phyloP scores from a whole-genome alignment of 208 protist species.

The Angomonas ambiguus region DNA sequence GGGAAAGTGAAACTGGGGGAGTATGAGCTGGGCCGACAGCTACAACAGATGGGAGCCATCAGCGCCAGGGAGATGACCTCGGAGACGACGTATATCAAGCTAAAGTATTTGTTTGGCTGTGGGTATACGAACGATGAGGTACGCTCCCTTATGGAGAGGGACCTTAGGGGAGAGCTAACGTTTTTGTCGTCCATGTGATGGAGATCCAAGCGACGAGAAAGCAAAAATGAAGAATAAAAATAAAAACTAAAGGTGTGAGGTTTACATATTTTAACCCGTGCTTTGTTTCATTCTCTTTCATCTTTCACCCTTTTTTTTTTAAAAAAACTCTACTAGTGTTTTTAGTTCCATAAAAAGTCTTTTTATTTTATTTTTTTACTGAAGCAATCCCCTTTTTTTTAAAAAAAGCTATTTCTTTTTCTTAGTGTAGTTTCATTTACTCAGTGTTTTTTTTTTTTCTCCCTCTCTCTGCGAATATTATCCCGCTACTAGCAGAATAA shows the following conservation, averaged over 20 bases:
- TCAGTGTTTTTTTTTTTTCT: constrained; percentile 13
- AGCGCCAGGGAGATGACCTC: constrained; percentile 89
- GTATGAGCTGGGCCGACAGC: constrained; percentile 75
- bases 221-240: background rate
- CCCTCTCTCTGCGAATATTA: background rate
- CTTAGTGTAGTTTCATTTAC: background rate
- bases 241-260: too few species aligned
- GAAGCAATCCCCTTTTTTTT: too few species aligned
- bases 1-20: constrained; percentile 49
- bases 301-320: background rate
- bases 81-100: constrained; percentile 87
- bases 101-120: constrained; percentile 81
- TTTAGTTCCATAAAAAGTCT: background rate
- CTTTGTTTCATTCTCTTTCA: too few species aligned
- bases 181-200: background rate
- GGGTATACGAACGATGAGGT: constrained; percentile 37
- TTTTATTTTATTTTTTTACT: background rate
- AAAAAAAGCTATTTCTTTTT: too few species aligned
- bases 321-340: background rate
- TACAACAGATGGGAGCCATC: constrained; percentile 64
- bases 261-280: too few species aligned
- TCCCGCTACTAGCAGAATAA: background rate
- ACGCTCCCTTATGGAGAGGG: constrained; percentile 26
- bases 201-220: background rate
- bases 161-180: constrained; percentile 22